Conservation (phyloP, 1,284 basidiomycete species). For the Tausonia pullulans region DNA sequence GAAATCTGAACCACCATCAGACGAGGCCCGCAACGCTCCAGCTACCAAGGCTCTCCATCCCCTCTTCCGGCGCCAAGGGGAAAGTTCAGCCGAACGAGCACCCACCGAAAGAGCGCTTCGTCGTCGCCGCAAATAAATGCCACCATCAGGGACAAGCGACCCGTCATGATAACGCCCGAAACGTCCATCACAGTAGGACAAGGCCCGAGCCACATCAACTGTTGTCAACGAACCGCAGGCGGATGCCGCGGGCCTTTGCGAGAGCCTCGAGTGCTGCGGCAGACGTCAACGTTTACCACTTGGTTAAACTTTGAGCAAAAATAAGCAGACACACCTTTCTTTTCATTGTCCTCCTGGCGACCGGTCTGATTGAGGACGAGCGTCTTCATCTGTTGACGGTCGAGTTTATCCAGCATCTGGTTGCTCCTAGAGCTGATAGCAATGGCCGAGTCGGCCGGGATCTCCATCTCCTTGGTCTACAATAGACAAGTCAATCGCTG, state of each 20-base stretch:
- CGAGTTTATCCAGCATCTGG: conserved; percentile 81
- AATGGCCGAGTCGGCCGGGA: conserved; percentile 73
- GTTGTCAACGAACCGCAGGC: conserved; percentile 22
- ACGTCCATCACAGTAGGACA: no score
- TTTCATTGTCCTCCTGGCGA: conserved; percentile 32
- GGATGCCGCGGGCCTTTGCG: conserved; percentile 27
- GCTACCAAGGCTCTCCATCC: no score
- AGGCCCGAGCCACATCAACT: not conserved
- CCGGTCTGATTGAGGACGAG: conserved; percentile 49
- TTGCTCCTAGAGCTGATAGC: conserved; percentile 80
- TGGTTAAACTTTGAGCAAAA: not conserved
- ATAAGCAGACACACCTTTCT: conserved; percentile 24
- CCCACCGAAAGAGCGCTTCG: no score
- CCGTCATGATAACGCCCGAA: no score
- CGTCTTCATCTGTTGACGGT: conserved; percentile 88
- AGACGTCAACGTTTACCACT: not conserved
- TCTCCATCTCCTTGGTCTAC: conserved; percentile 69
- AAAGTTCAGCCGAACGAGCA: no score
- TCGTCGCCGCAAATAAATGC: no score
- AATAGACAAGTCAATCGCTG: not conserved
- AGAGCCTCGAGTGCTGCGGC: conserved; percentile 24
- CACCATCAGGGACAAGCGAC: no score
- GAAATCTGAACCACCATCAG: no score
- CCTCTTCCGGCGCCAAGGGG: no score
- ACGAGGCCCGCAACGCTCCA: no score